These are phyloP conservation scores for Lachnellula cervina DNA, from an alignment of 2,329 filamentous ascomycete genomes.

Conservation along the genomic window DNA sequence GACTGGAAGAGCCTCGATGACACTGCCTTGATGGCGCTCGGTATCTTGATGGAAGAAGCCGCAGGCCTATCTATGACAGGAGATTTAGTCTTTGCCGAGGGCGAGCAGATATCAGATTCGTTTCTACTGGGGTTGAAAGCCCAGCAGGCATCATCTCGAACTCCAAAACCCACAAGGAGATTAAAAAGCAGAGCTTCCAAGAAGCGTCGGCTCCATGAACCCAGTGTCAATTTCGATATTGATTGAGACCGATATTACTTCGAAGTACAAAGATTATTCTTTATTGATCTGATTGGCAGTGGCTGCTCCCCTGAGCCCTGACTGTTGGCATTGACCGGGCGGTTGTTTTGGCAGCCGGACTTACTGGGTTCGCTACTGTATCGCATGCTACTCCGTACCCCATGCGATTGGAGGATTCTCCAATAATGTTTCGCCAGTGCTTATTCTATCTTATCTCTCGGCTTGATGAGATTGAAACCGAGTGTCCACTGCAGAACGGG, in stretches of 20 bases:
- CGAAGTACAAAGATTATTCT: not conserved
- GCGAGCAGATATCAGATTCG: constrained; percentile 21
- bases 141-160: not conserved
- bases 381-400: too few relatives aligned
- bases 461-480: too few relatives aligned
- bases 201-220: constrained; percentile 9
- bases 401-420: too few relatives aligned
- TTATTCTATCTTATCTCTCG: too few relatives aligned
- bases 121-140: not conserved
- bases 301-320: not conserved
- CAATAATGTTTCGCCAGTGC: too few relatives aligned
- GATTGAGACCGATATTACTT: not conserved
- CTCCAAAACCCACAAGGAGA: not conserved
- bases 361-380: too few relatives aligned
- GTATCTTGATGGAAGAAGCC: constrained; percentile 70
- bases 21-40: constrained; percentile 70
- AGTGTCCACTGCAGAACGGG: too few relatives aligned
- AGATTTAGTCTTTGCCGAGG: constrained; percentile 68
- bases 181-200: constrained; percentile 8
- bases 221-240: not conserved
- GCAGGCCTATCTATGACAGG: constrained; percentile 59
- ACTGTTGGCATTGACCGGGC: not conserved
- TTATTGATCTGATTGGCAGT: not conserved
- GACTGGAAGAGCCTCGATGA: constrained; percentile 65
- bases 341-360: too few relatives aligned